Evolutionary conservation across 1,284 basidiomycete genomes (phyloP).

Genomic region (Rhizoctonia solani): DNA sequence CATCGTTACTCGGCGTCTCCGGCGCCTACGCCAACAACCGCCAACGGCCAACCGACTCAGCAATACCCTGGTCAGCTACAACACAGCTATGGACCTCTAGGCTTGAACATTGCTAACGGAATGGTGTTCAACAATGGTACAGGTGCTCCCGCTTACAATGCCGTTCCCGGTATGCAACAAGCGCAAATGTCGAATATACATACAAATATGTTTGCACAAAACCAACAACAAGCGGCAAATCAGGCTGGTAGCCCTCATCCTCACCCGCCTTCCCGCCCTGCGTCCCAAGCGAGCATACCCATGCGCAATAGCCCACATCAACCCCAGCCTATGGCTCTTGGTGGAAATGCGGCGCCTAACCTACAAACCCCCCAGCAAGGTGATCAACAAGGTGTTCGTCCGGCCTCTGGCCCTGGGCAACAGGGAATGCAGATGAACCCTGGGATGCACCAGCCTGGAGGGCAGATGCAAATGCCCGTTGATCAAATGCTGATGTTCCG

Average conservation of each 20-base stretch:
- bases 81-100: constrained; percentile 26
- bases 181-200: constrained; percentile 21
- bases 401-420: constrained; percentile 3
- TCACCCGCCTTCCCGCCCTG: constrained; percentile 12
- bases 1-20: constrained; percentile 20
- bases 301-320: constrained; percentile 22
- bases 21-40: not conserved
- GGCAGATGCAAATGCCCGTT: constrained; percentile 5
- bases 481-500: constrained; percentile 22
- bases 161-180: constrained; percentile 10
- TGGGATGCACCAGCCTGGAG: constrained; percentile 12
- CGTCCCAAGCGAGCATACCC: constrained; percentile 9
- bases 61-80: constrained; percentile 31
- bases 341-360: not conserved
- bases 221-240: constrained; percentile 14
- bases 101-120: constrained; percentile 31
- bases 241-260: constrained; percentile 25
- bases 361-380: constrained; percentile 13
- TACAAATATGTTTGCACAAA: constrained; percentile 13
- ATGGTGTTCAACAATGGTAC: constrained; percentile 32
- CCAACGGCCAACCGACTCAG: constrained; percentile 1
- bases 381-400: constrained; percentile 4
- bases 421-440: not conserved
- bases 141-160: constrained; percentile 16
- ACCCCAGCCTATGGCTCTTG: constrained; percentile 1